Evolutionary conservation across 495 filamentous ascomycete species (phyloP), one percentile per base, ranked within the genome.

Genomic region (Penicillium fimorum): DNA sequence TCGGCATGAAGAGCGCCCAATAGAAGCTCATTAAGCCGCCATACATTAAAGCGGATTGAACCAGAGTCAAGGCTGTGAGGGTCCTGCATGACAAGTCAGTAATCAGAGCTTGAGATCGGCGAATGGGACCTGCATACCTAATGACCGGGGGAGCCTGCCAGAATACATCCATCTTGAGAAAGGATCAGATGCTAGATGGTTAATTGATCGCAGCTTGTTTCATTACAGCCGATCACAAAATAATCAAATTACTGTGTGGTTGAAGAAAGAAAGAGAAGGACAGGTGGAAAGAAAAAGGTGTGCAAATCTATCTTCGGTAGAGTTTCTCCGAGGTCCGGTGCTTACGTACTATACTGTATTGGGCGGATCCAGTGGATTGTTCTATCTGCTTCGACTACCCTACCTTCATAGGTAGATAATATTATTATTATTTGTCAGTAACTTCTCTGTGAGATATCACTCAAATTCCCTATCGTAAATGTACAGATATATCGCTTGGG

Each of bases 141-240:
- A 86, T 73, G 53, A 92, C 79, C 46, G 87, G 86, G 70, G 88
- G 88, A 57, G 84, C 78, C 50, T 76, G 71, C 87, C 86, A 88
- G 65, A 87, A 91, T 51, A 76, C 76, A 68, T 90, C 86, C 82
- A 87, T 76, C 49, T 59, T 50, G 53, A 47, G 25, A 32, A 15
- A 42, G 27, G 51, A 32, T 12, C 2, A 24, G 27, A 55, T 49
- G 35, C 47, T 60, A 52, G 30, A 44, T 37, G 18, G 60, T 61
- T 55, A 63, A 40, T 60, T 48, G 29, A 53, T 37, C 24, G 50
- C 22, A 47, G 47, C 53, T 44, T 46, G 53, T 50, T 43, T 55
- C 52, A 56, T 61, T 57, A 51, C 49, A 50, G 40, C 35, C 27
- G 45, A 7, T 54, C 50, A 49, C 38, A 57, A 56, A 49, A 18